Evolutionary conservation across 805 yeast species (phyloP), one percentile per base, ranked within the genome.

Genomic region (Schizosaccharomyces osmophilus): DNA sequence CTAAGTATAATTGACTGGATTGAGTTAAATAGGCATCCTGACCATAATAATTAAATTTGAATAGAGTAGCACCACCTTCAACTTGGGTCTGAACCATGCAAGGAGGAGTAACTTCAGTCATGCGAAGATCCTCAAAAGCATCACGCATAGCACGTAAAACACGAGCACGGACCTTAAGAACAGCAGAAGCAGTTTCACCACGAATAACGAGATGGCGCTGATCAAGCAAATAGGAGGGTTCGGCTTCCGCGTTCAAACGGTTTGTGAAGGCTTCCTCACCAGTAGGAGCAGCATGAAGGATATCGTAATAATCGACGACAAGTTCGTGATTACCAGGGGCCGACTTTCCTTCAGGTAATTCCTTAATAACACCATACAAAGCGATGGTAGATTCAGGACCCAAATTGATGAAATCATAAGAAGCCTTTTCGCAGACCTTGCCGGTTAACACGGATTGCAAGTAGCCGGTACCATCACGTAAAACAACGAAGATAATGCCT

Each of bases 21-120:
- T 93, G 99, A 22, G 99, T 94, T 70, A 93, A 78, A 74, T 77
- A 93, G 11, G 98, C 97, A 72, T 89, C 93, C 76, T 93, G 95
- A 62, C 96, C 97, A 72, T 93, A 93, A 77, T 94, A 93, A 72
- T 86, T 85, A 76, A 93, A 77, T 69, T 83, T 82, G 78, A 93
- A 93, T 70, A 93, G 78, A 19, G 98, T 93, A 48, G 97, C 85
- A 62, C 99, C 99, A 72, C 99, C 98, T 76, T 93, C 99, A 63
- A 93, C 99, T 77, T 93, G 97, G 48, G 96, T 89, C 76, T 93
- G 98, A 62, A 93, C 99, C 97, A 93, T 93, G 75, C 97, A 89
- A 69, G 99, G 99, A 58, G 98, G 97, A 48, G 97, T 93, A 63
- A 94, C 96, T 78, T 93, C 99, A 41, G 81, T 75, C 61, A 89